Base-by-base conservation (phyloP, 2,329 filamentous ascomycete genomes). In the Alternaria sp. region DNA sequence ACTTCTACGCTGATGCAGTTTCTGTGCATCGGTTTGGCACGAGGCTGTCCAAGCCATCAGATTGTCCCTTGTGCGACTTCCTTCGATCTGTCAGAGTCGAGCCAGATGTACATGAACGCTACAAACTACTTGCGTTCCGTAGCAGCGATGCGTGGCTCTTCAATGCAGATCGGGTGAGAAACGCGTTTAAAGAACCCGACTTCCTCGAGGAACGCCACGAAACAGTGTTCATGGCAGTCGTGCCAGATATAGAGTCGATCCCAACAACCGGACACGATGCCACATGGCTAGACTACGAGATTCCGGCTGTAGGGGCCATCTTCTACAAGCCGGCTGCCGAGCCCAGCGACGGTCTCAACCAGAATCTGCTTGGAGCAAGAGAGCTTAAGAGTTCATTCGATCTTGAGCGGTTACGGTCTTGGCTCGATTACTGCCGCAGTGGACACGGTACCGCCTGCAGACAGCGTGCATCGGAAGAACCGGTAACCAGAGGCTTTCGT, bases 101-200 rank as follows among this genome's bases (percentile, higher is more conserved):
- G 17, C 57, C 63, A 21, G 54, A 59, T 40, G n/a, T 9, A 11
- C 54, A 67, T 23, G 25, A 51, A 43, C 53, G 44, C 12, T 56
- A 63, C 57, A 67, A 67, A 21, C 60, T 67, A 19, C 63, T 67
- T 40, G 66, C 63, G 12, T 67, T 67, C 47, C 56, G 49, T 15
- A 61, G 52, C 40, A 63, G 53, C 43, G 62, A 67, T n/a, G 60
- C 57, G 32, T 60, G 59, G 47, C n/a, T 67, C 5, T 67, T 66
- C 43, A 30, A 55, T 25, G 54, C 45, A 28, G 47, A 40, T n/a
- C 44, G 28, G 46, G 32, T 25, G 25, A 23, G 51, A 56, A 23
- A 13, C 28, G 13, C 23, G n/a, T 17, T 40, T 10, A 40, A 17
- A 40, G 36, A 40, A 10, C 36, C 36, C 8, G 36, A 40, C 36